Evolutionary conservation across 192 early-diverging fungal species (phyloP).

Genomic region (Linnemannia zychae): DNA sequence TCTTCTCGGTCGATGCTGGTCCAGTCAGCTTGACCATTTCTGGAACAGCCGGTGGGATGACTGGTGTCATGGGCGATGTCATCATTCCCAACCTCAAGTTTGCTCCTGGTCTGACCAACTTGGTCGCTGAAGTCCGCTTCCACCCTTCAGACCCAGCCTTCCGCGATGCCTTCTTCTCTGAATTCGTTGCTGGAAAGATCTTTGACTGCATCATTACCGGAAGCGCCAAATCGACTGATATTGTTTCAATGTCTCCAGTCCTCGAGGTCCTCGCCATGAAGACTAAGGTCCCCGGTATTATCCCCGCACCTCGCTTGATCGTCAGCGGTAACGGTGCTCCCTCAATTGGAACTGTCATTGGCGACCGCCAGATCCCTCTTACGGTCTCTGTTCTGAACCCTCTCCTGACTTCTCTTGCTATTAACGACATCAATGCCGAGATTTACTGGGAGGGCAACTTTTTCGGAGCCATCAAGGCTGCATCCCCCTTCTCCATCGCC

Average conservation of each 20-base stretch:
- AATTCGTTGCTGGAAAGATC: conserved; percentile 30
- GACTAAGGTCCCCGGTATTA: conserved; percentile 35
- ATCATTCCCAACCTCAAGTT: conserved; percentile 34
- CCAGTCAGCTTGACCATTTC: conserved; percentile 30
- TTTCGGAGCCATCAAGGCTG: conserved; percentile 23
- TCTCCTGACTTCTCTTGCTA: conserved; percentile 20
- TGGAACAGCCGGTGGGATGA: conserved; percentile 28
- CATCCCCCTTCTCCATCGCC: conserved; percentile 15
- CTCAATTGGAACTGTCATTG: conserved; percentile 25
- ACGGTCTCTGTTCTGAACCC: conserved; percentile 25
- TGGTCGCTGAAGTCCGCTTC: conserved; percentile 24
- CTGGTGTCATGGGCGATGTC: conserved; percentile 39
- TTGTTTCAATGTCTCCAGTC: conserved; percentile 25
- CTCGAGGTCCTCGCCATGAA: conserved; percentile 21
- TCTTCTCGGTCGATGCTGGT: conserved; percentile 47
- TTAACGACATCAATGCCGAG: conserved; percentile 20
- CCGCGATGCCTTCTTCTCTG: conserved; percentile 38
- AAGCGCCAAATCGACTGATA: conserved; percentile 15
- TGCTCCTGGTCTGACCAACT: conserved; percentile 21
- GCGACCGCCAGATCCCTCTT: conserved; percentile 47
- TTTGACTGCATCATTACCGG: conserved; percentile 45
- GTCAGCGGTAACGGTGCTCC: conserved; percentile 26
- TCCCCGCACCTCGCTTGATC: conserved; percentile 36
- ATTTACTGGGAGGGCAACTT: conserved; percentile 35
- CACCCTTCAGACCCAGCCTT: conserved; percentile 30